These are phyloP conservation scores for Sugiyamaella neomexicana DNA, from an alignment of 1,139 yeast genomes.

Conservation along the genomic window DNA sequence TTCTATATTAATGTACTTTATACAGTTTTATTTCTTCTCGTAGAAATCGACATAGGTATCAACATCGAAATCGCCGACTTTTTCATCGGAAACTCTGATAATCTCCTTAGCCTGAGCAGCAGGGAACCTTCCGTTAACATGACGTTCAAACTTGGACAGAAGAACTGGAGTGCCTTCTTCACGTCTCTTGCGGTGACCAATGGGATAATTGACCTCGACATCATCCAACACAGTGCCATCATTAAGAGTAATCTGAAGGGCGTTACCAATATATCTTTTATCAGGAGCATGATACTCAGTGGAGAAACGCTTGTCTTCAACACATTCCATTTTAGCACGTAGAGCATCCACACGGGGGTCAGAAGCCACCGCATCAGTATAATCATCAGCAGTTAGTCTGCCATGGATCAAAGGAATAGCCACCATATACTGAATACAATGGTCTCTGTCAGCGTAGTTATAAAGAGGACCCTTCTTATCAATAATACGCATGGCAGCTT, in stretches of 20 bases:
- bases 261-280: conserved; percentile 58
- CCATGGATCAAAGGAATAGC: conserved; percentile 58
- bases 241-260: conserved; percentile 50
- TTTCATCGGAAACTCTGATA: conserved; percentile 40
- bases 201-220: conserved; percentile 55
- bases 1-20: no score
- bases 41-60: conserved; percentile 53
- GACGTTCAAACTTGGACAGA: conserved; percentile 51
- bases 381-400: conserved; percentile 57
- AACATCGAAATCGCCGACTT: conserved; percentile 47
- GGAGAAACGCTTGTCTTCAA: conserved; percentile 50
- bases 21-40: conserved; percentile 29
- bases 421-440: conserved; percentile 62
- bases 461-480: conserved; percentile 59
- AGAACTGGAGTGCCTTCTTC: conserved; percentile 59
- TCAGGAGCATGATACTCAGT: conserved; percentile 56
- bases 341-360: conserved; percentile 54
- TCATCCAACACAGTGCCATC: conserved; percentile 57
- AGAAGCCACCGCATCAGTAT: conserved; percentile 51
- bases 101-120: conserved; percentile 45
- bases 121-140: conserved; percentile 48
- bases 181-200: conserved; percentile 58
- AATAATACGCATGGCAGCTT: conserved; percentile 59
- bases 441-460: conserved; percentile 64
- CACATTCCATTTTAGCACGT: conserved; percentile 56